Conservation (phyloP, 2,329 filamentous ascomycete genomes). For the Aspergillus carbonarius region DNA sequence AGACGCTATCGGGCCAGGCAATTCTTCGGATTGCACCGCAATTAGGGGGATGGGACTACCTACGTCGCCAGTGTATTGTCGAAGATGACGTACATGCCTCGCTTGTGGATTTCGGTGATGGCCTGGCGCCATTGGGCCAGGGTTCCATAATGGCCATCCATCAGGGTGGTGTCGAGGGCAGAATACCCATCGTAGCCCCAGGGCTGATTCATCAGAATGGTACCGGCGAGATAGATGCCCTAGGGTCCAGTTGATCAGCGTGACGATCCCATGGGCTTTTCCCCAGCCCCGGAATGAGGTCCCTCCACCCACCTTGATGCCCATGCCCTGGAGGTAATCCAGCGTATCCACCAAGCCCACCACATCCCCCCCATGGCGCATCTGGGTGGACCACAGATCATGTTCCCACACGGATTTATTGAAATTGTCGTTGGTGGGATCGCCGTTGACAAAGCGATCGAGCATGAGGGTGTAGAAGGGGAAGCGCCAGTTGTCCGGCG, state of each 20-base stretch:
- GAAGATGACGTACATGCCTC: slow-evolving; percentile 63
- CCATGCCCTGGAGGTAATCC: slow-evolving; percentile 64
- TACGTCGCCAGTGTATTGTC: slow-evolving; percentile 64
- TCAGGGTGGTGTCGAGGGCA: slow-evolving; percentile 60
- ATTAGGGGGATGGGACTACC: slow-evolving; percentile 23
- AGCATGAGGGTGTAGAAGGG: slow-evolving; percentile 65
- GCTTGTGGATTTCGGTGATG: slow-evolving; percentile 58
- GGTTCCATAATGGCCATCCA: slow-evolving; percentile 61
- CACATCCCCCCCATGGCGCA: slow-evolving; percentile 62
- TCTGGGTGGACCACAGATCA: slow-evolving; percentile 58
- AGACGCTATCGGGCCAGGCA: background rate
- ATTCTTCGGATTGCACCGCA: background rate
- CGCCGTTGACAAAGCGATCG: slow-evolving; percentile 63
- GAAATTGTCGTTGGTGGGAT: slow-evolving; percentile 61
- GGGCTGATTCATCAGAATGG: slow-evolving; percentile 61
- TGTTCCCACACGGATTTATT: slow-evolving; percentile 62
- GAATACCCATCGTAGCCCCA: slow-evolving; percentile 62
- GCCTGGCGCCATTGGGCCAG: slow-evolving; percentile 57
- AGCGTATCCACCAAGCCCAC: slow-evolving; percentile 57
- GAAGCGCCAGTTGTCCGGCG: slow-evolving; percentile 62
- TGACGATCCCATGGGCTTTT: too few relatives aligned
- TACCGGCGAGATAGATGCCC: slow-evolving; percentile 61
- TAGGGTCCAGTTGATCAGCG: slow-evolving; percentile 24
- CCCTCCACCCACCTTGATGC: slow-evolving; percentile 53
- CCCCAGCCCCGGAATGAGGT: too few relatives aligned